A percentile compares a stretch with the other conserved stretches of the same genome.
phyloP scores from a whole-genome alignment of 2,329 filamentous ascomycete genomes.

The Chaetoscypha palmicola region DNA sequence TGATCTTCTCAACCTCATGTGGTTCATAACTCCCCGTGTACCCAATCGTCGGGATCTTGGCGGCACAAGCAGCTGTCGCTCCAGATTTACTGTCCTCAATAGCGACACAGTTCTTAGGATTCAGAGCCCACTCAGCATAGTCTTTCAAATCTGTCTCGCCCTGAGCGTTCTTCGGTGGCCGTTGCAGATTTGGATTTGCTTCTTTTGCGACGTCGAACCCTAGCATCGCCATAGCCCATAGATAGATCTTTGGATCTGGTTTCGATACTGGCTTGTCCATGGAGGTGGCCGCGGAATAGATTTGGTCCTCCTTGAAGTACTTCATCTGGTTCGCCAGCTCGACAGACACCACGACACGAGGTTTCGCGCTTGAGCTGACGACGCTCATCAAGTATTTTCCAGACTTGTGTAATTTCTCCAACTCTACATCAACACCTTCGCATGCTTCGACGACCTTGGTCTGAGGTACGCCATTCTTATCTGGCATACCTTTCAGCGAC shows the following conservation, averaged over 20 bases:
- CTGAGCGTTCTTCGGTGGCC: background rate
- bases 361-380: conserved; percentile 72
- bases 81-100: conserved; percentile 88
- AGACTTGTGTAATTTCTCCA: conserved; percentile 55
- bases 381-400: conserved; percentile 69
- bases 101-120: conserved; percentile 58
- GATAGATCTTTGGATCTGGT: conserved; percentile 84
- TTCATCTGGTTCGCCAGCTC: conserved; percentile 72
- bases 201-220: background rate
- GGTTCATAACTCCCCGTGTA: conserved; percentile 71
- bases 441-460: conserved; percentile 48
- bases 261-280: conserved; percentile 77
- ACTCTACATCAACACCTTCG: conserved; percentile 57
- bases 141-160: no score
- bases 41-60: conserved; percentile 72
- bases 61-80: conserved; percentile 67
- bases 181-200: background rate
- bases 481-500: conserved; percentile 61
- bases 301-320: conserved; percentile 67
- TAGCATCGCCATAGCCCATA: conserved; percentile 52
- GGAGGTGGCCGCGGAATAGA: conserved; percentile 78
- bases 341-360: conserved; percentile 70
- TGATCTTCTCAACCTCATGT: conserved; percentile 57
- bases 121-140: background rate
- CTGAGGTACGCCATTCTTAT: background rate